phyloP scores from a whole-genome alignment of 352 stramenopile species.

The Pythium phragmiticola region DNA sequence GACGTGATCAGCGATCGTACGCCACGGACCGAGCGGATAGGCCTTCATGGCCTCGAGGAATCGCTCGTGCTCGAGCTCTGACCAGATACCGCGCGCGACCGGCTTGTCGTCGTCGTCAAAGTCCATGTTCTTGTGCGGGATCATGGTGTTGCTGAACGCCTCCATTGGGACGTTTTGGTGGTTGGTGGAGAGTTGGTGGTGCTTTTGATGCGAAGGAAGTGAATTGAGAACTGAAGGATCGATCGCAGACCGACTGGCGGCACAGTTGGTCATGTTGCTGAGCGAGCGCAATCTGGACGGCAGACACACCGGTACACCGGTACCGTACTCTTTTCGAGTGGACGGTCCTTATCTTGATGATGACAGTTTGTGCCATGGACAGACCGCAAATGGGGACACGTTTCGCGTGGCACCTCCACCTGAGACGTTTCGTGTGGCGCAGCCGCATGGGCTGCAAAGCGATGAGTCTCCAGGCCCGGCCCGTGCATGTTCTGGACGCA shows the following conservation, averaged over 20 bases:
- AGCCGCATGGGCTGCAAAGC: slow-evolving; percentile 5
- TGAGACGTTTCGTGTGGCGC: slow-evolving; percentile 13
- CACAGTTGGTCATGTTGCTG: neutral
- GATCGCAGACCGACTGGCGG: neutral
- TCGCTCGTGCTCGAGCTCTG: slow-evolving; percentile 70
- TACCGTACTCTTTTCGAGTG: neutral
- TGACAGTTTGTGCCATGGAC: slow-evolving; percentile 12
- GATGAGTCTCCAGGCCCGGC: slow-evolving; percentile 12
- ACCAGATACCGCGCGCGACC: slow-evolving; percentile 72
- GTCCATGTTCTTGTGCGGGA: slow-evolving; percentile 4
- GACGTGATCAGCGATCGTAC: slow-evolving; percentile 69
- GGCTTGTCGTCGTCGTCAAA: slow-evolving; percentile 27
- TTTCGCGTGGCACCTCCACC: slow-evolving; percentile 7
- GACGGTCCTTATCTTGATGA: neutral
- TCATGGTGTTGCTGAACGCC: slow-evolving; percentile 7
- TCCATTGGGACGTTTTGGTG: slow-evolving; percentile 12
- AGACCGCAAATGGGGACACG: neutral
- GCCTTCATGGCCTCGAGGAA: slow-evolving; percentile 85
- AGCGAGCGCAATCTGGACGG: neutral
- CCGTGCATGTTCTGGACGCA: neutral
- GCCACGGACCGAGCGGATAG: slow-evolving; percentile 73
- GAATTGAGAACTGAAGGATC: slow-evolving; percentile 22
- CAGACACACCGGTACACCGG: neutral
- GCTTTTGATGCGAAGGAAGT: slow-evolving; percentile 2
- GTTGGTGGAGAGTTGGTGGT: neutral